Conservation (phyloP, 2,329 filamentous ascomycete species). For the Orbilia brochopaga region DNA sequence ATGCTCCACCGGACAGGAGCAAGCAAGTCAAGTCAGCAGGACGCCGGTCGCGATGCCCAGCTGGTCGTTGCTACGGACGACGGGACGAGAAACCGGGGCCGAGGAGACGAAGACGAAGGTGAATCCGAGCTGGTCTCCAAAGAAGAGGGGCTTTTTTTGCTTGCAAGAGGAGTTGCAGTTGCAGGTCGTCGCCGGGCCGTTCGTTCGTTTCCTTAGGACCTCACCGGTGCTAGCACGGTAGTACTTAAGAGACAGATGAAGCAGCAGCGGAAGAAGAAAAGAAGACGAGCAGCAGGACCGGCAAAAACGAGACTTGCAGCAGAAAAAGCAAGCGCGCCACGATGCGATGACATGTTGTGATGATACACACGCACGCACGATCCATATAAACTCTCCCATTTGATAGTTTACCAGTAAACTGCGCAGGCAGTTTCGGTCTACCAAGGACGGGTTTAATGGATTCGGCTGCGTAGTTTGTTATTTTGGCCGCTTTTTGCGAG, state of each 20-base stretch:
- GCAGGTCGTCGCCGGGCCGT: neutral
- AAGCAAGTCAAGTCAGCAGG: too few relatives aligned
- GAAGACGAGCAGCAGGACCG: slow-evolving; percentile 8
- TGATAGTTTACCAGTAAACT: too few relatives aligned
- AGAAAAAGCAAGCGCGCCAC: slow-evolving; percentile 1
- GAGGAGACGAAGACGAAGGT: neutral
- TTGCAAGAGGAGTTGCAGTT: too few relatives aligned
- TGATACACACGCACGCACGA: too few relatives aligned
- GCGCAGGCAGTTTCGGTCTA: too few relatives aligned
- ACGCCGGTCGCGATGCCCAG: slow-evolving; percentile 7
- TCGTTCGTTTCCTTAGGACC: too few relatives aligned
- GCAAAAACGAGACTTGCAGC: slow-evolving; percentile 13
- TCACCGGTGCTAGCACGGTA: too few relatives aligned
- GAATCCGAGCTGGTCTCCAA: neutral
- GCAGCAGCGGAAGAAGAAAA: slow-evolving; percentile 6
- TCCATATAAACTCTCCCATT: too few relatives aligned
- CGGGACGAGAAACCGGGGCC: slow-evolving; percentile 12
- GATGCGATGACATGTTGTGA: neutral
- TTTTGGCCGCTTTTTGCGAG: slow-evolving; percentile 3
- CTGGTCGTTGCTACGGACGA: slow-evolving; percentile 46
- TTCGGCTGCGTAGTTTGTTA: neutral
- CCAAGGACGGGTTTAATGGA: too few relatives aligned
- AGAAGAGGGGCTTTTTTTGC: neutral
- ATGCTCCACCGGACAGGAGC: too few relatives aligned
- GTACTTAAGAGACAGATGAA: too few relatives aligned